These are phyloP conservation scores for Grosmannia serpens DNA, from an alignment of 2,329 filamentous ascomycete genomes.

Conservation along the genomic window DNA sequence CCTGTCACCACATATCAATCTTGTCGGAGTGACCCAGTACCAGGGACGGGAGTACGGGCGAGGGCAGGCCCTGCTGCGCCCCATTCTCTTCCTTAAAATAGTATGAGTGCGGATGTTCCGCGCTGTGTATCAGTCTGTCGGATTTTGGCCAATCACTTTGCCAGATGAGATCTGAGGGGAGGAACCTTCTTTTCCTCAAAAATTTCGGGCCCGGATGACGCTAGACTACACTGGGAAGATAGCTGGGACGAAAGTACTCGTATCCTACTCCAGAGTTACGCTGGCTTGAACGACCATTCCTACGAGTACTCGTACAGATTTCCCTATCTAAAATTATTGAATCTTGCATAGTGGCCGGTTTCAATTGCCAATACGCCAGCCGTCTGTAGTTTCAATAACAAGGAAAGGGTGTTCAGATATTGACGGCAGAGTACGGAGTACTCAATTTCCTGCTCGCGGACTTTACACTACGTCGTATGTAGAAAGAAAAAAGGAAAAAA, in stretches of 20 bases:
- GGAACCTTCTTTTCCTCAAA: not conserved
- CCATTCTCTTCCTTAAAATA: constrained; percentile 9
- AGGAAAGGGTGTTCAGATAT: not conserved
- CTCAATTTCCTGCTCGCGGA: not conserved
- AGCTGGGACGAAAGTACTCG: not conserved
- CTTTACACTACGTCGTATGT: too few relatives aligned
- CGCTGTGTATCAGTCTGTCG: not conserved
- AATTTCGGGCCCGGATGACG: not conserved
- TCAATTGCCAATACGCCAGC: not conserved
- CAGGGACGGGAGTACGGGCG: not conserved
- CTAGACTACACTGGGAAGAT: not conserved
- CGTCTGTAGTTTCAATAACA: not conserved
- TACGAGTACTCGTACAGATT: not conserved
- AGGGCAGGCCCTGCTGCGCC: constrained; percentile 7
- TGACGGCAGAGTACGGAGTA: not conserved
- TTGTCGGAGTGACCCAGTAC: not conserved
- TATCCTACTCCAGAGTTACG: not conserved
- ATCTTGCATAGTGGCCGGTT: not conserved
- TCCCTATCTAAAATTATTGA: not conserved
- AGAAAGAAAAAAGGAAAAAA: not conserved
- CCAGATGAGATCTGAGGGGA: not conserved
- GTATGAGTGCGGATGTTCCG: not conserved
- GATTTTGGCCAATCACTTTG: not conserved
- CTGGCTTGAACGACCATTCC: not conserved
- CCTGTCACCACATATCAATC: not conserved